phyloP scores from a whole-genome alignment of 257 asterid species.

The Anisodus tanguticus region DNA sequence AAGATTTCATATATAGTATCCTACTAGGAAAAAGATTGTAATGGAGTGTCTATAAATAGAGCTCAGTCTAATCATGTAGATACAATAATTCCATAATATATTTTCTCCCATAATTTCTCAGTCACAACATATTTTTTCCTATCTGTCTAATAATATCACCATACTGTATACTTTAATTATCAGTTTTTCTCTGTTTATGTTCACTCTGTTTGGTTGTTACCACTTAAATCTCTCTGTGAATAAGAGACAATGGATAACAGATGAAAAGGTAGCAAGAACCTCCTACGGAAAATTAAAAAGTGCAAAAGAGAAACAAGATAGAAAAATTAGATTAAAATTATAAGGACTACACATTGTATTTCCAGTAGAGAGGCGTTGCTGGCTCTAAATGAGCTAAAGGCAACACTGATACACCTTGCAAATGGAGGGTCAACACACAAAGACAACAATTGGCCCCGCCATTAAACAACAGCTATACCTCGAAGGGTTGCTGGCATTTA shows the following conservation, averaged over 20 bases:
- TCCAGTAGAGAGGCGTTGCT: not conserved
- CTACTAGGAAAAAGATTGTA: too few relatives aligned
- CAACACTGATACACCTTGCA: not conserved
- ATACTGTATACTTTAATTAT: not conserved
- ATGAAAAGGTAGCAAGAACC: not conserved
- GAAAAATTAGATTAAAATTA: not conserved
- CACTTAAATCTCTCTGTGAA: not conserved
- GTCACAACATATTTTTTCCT: not conserved
- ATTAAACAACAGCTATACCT: not conserved
- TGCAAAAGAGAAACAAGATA: not conserved
- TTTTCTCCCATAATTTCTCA: too few relatives aligned
- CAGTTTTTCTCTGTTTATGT: not conserved
- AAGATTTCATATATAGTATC: too few relatives aligned
- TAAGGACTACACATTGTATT: not conserved
- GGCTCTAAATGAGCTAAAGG: not conserved
- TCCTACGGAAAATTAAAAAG: not conserved
- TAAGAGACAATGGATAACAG: not conserved
- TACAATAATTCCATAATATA: too few relatives aligned
- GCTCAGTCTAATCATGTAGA: too few relatives aligned
- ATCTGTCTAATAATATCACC: too few relatives aligned
- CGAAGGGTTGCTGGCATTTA: conserved; percentile 14
- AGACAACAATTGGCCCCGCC: not conserved
- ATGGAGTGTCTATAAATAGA: too few relatives aligned
- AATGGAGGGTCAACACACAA: not conserved
- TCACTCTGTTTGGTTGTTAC: not conserved